phyloP scores from a whole-genome alignment of 768 basidiomycete species.

The Mycena amicta region DNA sequence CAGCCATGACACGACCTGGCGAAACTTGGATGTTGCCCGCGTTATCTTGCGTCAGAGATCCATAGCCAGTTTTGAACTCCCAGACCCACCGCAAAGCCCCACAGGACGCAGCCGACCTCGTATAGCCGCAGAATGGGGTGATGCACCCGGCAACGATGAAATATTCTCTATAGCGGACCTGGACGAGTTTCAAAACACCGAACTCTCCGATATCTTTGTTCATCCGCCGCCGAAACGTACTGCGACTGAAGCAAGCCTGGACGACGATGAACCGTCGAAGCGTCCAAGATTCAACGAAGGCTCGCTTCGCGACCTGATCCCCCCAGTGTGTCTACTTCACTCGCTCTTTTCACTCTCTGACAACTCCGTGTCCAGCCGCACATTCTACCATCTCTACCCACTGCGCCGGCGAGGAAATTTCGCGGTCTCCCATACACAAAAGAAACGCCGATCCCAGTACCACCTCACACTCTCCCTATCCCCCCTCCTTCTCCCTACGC shows the following conservation, averaged over 20 bases:
- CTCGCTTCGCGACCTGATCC: slow-evolving; percentile 41
- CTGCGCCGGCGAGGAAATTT: slow-evolving; percentile 23
- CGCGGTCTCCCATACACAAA: slow-evolving; percentile 37
- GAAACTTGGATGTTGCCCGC: background rate
- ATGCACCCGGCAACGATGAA: slow-evolving; percentile 36
- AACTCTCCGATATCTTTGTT: slow-evolving; percentile 25
- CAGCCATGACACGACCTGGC: slow-evolving; percentile 9
- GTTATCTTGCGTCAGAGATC: background rate
- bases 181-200: slow-evolving; percentile 45
- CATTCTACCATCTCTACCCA: slow-evolving; percentile 28
- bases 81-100: background rate
- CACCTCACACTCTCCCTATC: slow-evolving; percentile 34
- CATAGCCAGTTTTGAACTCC: slow-evolving; percentile 5
- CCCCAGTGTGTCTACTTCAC: slow-evolving; percentile 43
- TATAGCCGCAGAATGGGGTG: slow-evolving; percentile 43
- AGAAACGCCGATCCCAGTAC: slow-evolving; percentile 37
- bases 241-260: slow-evolving; percentile 6
- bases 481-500: slow-evolving; percentile 33
- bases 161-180: slow-evolving; percentile 39
- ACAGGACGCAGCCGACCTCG: slow-evolving; percentile 10
- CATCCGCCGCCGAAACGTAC: slow-evolving; percentile 4
- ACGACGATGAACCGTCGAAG: slow-evolving; percentile 26
- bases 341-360: slow-evolving; percentile 13
- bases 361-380: slow-evolving; percentile 35
- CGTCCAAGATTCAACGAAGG: slow-evolving; percentile 37